Evolutionary conservation across 2,329 filamentous ascomycete species (phyloP).

Genomic region (Calonectria pseudoturangicola): DNA sequence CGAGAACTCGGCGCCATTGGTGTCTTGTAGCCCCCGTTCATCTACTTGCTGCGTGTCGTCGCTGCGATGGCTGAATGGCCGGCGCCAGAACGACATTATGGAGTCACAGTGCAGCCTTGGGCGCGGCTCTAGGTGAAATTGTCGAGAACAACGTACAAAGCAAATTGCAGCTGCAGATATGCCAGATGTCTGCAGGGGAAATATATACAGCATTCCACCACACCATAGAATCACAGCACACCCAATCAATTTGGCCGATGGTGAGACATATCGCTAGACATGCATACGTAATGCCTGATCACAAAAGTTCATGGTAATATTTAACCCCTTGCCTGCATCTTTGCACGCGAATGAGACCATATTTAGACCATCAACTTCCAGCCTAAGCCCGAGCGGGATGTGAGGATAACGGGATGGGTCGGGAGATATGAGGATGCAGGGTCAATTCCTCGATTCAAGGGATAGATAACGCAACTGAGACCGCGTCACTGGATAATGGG

Average conservation of each 20-base stretch:
- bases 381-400: slow-evolving; percentile 32
- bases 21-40: slow-evolving; percentile 40
- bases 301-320: slow-evolving; percentile 3
- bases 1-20: slow-evolving; percentile 32
- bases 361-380: slow-evolving; percentile 19
- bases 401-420: slow-evolving; percentile 15
- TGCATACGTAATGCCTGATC: slow-evolving; percentile 15
- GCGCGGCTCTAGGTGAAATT: neutral
- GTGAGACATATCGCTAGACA: slow-evolving; percentile 13
- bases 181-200: neutral
- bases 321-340: neutral
- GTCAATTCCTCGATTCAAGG: slow-evolving; percentile 36
- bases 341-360: slow-evolving; percentile 19
- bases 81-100: slow-evolving; percentile 46
- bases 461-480: slow-evolving; percentile 38
- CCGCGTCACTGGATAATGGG: neutral
- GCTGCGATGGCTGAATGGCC: slow-evolving; percentile 44
- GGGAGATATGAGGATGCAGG: neutral
- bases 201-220: slow-evolving; percentile 1
- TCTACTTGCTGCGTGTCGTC: slow-evolving; percentile 36
- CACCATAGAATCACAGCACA: neutral
- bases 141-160: neutral
- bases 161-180: neutral
- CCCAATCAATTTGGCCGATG: slow-evolving; percentile 2
- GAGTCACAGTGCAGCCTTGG: neutral